Percentiles rank a stretch among this genome's conserved stretches.
These are phyloP conservation scores for Aspergillus intermedius DNA, from an alignment of 2,329 filamentous ascomycete species.

Conservation along the genomic window DNA sequence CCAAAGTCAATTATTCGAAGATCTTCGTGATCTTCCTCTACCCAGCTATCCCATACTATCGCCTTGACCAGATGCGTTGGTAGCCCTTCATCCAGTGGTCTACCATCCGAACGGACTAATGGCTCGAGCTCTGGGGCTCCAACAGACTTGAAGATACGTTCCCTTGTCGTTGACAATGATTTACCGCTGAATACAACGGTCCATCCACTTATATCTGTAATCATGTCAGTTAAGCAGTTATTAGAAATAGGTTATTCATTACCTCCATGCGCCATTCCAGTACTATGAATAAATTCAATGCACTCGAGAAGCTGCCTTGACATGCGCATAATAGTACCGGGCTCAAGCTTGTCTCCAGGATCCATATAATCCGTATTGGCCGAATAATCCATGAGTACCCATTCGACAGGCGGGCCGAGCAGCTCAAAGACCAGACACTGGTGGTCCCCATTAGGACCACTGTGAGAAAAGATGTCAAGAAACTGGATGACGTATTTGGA, in stretches of 20 bases:
- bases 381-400: slow-evolving; percentile 16
- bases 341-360: slow-evolving; percentile 13
- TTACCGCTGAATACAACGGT: slow-evolving; percentile 21
- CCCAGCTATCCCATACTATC: slow-evolving; percentile 17
- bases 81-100: slow-evolving; percentile 13
- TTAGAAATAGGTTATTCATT: slow-evolving; percentile 12
- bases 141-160: slow-evolving; percentile 14
- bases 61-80: slow-evolving; percentile 20
- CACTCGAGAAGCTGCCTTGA: slow-evolving; percentile 22
- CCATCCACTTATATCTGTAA: slow-evolving; percentile 20
- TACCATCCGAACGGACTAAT: slow-evolving; percentile 14
- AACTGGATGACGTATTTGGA: slow-evolving; percentile 22
- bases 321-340: slow-evolving; percentile 20
- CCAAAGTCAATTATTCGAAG: slow-evolving; percentile 19
- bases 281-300: slow-evolving; percentile 21
- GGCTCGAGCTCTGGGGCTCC: slow-evolving; percentile 14
- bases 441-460: slow-evolving; percentile 31
- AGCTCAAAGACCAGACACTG: slow-evolving; percentile 29
- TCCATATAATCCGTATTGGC: background rate
- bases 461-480: slow-evolving; percentile 24
- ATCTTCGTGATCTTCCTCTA: slow-evolving; percentile 22
- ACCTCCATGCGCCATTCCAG: slow-evolving; percentile 27
- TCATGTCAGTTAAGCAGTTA: slow-evolving; percentile 6
- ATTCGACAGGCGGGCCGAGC: slow-evolving; percentile 23
- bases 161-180: slow-evolving; percentile 9